Evolutionary conservation across 73 alveolate species (phyloP).

Genomic region (Blepharisma japonicum): DNA sequence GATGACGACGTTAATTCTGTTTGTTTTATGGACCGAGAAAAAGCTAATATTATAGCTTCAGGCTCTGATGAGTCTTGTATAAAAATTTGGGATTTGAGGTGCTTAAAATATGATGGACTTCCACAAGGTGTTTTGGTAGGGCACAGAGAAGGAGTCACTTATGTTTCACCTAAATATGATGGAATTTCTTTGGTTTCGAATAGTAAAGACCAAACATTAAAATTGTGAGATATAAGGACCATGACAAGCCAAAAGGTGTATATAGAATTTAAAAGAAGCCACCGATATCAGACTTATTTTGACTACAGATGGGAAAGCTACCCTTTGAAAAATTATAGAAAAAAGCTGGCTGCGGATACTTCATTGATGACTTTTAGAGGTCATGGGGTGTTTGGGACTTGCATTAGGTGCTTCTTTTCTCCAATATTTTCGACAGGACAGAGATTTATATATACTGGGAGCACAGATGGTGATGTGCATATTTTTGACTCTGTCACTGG

Average conservation of each 20-base stretch:
- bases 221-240: conserved; percentile 74
- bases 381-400: conserved; percentile 60
- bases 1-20: conserved; percentile 73
- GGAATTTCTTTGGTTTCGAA: conserved; percentile 64
- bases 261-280: background rate
- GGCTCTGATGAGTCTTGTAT: conserved; percentile 75
- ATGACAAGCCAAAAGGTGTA: conserved; percentile 35
- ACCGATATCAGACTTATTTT: conserved; percentile 28
- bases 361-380: conserved; percentile 63
- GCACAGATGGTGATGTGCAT: conserved; percentile 56
- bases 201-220: conserved; percentile 64
- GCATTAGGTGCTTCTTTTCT: conserved; percentile 76
- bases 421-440: conserved; percentile 70
- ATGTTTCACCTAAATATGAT: conserved; percentile 63
- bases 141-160: conserved; percentile 75
- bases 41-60: conserved; percentile 63
- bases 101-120: conserved; percentile 39
- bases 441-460: conserved; percentile 69
- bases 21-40: conserved; percentile 63
- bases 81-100: conserved; percentile 76
- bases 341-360: conserved; percentile 42
- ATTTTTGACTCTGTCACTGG: conserved; percentile 66
- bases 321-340: conserved; percentile 34
- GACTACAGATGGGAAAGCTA: conserved; percentile 60
- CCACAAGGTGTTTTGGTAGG: conserved; percentile 72